phyloP scores from a whole-genome alignment of 306 rosid species.

The Pyrus communis region DNA sequence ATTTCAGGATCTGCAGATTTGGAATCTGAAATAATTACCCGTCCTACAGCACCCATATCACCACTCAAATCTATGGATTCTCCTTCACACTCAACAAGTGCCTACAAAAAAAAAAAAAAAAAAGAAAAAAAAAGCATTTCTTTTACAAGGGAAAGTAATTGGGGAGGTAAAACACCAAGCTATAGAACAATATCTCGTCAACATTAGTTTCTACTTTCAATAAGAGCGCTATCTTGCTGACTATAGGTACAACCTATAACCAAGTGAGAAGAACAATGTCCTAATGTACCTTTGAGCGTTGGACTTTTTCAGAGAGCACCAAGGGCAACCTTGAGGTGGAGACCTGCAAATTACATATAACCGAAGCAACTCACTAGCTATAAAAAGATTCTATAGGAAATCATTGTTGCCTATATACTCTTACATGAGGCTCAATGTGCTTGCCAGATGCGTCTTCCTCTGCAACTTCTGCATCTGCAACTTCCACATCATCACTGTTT shows the following conservation, averaged over 20 bases:
- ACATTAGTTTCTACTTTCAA: background rate
- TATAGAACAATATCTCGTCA: background rate
- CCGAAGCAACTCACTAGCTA: slow-evolving; percentile 14
- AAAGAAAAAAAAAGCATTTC: background rate
- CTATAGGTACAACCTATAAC: background rate
- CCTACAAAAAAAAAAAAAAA: slow-evolving; percentile 37
- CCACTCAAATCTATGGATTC: slow-evolving; percentile 89
- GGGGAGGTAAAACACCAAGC: background rate
- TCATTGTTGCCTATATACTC: slow-evolving; percentile 10
- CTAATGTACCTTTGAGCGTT: slow-evolving; percentile 64
- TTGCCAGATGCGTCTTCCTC: slow-evolving; percentile 61
- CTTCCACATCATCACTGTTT: slow-evolving; percentile 32
- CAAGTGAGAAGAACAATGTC: background rate
- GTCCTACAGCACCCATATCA: slow-evolving; percentile 88
- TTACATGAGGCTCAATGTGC: slow-evolving; percentile 53
- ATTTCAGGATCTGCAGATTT: slow-evolving; percentile 55
- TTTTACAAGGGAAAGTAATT: background rate
- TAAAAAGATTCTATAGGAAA: slow-evolving; percentile 13
- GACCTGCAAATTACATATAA: slow-evolving; percentile 44
- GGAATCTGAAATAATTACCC: slow-evolving; percentile 60
- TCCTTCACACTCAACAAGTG: slow-evolving; percentile 91
- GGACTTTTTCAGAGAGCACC: slow-evolving; percentile 85
- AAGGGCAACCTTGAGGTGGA: slow-evolving; percentile 72
- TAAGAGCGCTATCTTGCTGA: background rate
- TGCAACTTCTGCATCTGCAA: slow-evolving; percentile 33